These are phyloP conservation scores for Hansfordia pulvinata DNA, from an alignment of 2,329 filamentous ascomycete genomes.

Conservation along the genomic window DNA sequence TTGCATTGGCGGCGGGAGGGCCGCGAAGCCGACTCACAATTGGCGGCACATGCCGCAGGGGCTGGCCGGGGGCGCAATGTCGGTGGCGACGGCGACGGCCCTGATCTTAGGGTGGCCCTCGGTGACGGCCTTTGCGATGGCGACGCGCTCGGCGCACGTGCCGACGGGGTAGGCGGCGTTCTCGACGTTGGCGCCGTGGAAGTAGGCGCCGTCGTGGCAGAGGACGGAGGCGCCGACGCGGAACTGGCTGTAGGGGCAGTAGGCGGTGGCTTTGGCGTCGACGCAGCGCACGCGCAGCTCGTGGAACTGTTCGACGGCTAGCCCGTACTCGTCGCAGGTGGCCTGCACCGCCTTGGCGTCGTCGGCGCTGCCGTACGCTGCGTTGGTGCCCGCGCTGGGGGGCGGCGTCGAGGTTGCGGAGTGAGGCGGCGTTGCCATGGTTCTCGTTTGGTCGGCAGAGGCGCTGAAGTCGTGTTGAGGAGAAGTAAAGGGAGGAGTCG, in stretches of 20 bases:
- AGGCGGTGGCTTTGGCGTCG: conserved; percentile 64
- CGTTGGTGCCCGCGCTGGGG: no score
- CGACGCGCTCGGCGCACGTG: conserved; percentile 92
- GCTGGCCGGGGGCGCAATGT: conserved; percentile 54
- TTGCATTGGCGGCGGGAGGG: neutral
- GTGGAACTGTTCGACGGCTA: conserved; percentile 51
- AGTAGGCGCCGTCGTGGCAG: conserved; percentile 31
- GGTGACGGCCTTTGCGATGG: conserved; percentile 66
- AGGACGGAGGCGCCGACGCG: conserved; percentile 78
- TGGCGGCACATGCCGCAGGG: conserved; percentile 96
- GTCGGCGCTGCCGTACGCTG: no score
- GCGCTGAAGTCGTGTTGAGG: no score
- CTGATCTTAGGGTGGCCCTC: conserved; percentile 46
- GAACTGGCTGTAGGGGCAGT: conserved; percentile 91
- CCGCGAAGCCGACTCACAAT: conserved; percentile 43
- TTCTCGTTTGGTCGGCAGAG: no score
- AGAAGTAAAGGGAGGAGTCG: no score
- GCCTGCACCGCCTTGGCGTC: conserved; percentile 12
- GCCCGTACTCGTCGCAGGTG: conserved; percentile 25
- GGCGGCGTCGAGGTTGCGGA: no score
- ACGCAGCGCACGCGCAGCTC: conserved; percentile 48
- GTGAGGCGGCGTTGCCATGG: no score
- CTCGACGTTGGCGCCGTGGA: conserved; percentile 80
- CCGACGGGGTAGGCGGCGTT: conserved; percentile 88
- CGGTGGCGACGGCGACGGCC: conserved; percentile 75